Base-by-base conservation (phyloP, 148 eudicot genomes). In the Agrostemma githago region DNA sequence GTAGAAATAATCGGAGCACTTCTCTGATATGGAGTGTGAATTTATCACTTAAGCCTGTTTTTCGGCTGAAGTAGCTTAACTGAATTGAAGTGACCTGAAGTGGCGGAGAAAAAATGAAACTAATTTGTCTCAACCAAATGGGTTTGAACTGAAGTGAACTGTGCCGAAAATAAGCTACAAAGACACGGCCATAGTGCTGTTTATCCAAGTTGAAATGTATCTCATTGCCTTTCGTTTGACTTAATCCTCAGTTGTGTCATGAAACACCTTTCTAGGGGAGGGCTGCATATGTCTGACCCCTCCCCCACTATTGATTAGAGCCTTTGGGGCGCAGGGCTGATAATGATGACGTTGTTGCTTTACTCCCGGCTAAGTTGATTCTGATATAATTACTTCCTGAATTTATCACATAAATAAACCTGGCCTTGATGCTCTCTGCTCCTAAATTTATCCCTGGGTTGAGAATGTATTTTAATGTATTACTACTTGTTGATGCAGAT, bases 401-500 rank as follows among this genome's bases (percentile, higher is more conserved):
- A 41, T 5, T 41, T 21, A n/a, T 51, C 60, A 70, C 17, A 10
- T 21, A 12, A 70, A 68, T 68, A 11, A 15, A n/a, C 60, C 34
- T 51, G 41, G 14, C 8, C 66, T 72, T 54, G 38, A 39, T 39
- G 57, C 4, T 39, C 17, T 67, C 20, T 44, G 9, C 34, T 73
- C 20, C 0, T 20, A 17, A 26, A 2, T 43, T 17, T 14, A 10
- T 46, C 9, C 60, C 11, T 64, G 64, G 34, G 63, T 66, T 65
- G 14, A n/a, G 39, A 72, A 72, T 66, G 20, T 26, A 72, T 2
- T 11, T 2, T 74, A 17, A 17, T 74, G 12, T 40, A 34, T 74
- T 39, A 41, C 5, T 64, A 20, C 59, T 9, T 64, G 59, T 69
- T 44, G 58, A 73, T 88, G 75, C 83, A 95, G 98, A 77, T 92